Percentiles rank a stretch among this genome's conserved stretches.
These are phyloP conservation scores for Leccinum pachyderme DNA, from an alignment of 1,284 basidiomycete genomes.

Conservation along the genomic window DNA sequence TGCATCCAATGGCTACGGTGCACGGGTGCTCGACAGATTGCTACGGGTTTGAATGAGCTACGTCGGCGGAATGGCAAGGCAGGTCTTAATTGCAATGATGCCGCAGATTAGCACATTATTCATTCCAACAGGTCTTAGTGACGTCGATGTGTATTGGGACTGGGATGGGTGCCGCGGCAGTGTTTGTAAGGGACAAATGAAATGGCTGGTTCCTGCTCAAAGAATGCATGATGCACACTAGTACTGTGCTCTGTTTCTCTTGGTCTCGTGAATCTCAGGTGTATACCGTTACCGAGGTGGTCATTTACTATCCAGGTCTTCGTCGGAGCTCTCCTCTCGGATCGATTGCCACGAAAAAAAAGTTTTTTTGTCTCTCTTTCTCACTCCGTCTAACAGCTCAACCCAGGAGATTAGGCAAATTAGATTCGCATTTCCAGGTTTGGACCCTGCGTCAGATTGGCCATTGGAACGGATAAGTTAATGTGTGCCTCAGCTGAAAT, in stretches of 20 bases:
- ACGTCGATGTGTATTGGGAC: constrained; percentile 87
- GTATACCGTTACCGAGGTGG: neutral
- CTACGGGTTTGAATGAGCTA: constrained; percentile 84
- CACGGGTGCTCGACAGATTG: constrained; percentile 87
- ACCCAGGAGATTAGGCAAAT: neutral
- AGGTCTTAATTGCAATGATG: constrained; percentile 6
- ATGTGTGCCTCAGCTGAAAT: neutral
- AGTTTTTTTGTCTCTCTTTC: neutral
- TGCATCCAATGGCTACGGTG: constrained; percentile 52
- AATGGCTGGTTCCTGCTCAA: neutral
- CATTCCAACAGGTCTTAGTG: constrained; percentile 55
- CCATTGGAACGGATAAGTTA: neutral
- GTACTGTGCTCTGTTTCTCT: neutral
- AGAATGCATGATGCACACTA: neutral
- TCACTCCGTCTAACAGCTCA: neutral
- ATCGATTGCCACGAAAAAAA: neutral
- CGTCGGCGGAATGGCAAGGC: constrained; percentile 78
- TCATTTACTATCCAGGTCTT: neutral
- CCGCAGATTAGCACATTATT: neutral
- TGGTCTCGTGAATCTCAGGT: neutral
- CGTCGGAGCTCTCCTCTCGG: neutral
- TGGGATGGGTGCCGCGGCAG: constrained; percentile 86
- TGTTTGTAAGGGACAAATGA: constrained; percentile 58
- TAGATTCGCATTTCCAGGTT: neutral
- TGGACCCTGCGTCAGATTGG: neutral